Evolutionary conservation across 768 basidiomycete genomes (phyloP).

Genomic region (Tricholoma sp.): DNA sequence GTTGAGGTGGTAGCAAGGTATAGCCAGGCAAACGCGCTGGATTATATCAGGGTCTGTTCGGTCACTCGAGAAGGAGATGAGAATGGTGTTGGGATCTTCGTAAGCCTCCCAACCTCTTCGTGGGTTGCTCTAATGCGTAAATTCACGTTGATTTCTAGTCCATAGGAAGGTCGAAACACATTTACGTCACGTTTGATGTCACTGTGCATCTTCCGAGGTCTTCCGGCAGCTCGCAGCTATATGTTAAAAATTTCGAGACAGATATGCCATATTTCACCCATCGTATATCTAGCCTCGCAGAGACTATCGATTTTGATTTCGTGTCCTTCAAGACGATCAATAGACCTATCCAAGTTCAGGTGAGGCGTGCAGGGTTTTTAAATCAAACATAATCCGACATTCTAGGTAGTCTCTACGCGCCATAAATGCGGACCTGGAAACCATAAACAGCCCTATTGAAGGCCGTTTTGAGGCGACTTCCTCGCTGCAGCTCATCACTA

Average conservation of each 20-base stretch:
- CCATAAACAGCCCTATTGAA: slow-evolving; percentile 38
- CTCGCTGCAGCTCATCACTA: slow-evolving; percentile 25
- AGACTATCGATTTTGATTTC: slow-evolving; percentile 15
- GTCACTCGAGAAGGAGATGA: slow-evolving; percentile 18
- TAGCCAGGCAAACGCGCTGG: slow-evolving; percentile 13
- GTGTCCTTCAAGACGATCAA: not conserved
- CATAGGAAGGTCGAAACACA: not conserved
- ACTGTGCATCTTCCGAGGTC: not conserved
- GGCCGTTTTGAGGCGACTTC: slow-evolving; percentile 38
- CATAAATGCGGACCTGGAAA: slow-evolving; percentile 21
- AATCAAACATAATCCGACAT: not conserved
- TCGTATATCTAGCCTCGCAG: slow-evolving; percentile 26
- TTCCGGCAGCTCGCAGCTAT: slow-evolving; percentile 8
- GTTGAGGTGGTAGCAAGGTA: slow-evolving; percentile 22
- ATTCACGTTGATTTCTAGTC: not conserved
- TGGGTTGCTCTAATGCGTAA: not conserved
- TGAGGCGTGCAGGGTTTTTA: not conserved
- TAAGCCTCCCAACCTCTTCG: slow-evolving; percentile 4
- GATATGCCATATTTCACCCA: slow-evolving; percentile 35
- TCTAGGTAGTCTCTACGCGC: slow-evolving; percentile 25
- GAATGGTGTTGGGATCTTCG: slow-evolving; percentile 32
- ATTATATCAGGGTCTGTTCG: slow-evolving; percentile 22
- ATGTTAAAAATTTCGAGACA: slow-evolving; percentile 38
- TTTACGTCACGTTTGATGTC: not conserved
- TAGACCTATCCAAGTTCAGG: not conserved